These are phyloP conservation scores for Scheffersomyces ergatensis DNA, from an alignment of 805 yeast species.

Conservation along the genomic window DNA sequence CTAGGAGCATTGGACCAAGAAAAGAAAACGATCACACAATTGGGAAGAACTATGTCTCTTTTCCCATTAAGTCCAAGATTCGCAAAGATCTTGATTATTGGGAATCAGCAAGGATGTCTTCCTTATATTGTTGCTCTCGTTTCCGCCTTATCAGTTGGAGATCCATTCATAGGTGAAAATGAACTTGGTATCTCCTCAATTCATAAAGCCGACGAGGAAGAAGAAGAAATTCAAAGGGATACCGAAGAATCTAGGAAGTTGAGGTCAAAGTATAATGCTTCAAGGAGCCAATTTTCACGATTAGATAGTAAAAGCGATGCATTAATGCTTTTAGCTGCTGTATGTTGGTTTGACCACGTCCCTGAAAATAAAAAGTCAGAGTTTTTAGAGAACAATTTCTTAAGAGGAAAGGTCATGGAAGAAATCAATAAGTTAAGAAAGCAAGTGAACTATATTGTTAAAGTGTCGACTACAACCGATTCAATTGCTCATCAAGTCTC, in stretches of 20 bases:
- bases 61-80: slow-evolving; percentile 95
- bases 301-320: slow-evolving; percentile 78
- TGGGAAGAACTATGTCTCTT: slow-evolving; percentile 82
- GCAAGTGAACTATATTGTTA: slow-evolving; percentile 76
- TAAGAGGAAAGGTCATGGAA: slow-evolving; percentile 78
- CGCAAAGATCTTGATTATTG: slow-evolving; percentile 83
- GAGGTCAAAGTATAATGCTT: slow-evolving; percentile 53
- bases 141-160: slow-evolving; percentile 90
- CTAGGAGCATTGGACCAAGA: slow-evolving; percentile 72
- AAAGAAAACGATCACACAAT: slow-evolving; percentile 59
- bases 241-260: slow-evolving; percentile 38
- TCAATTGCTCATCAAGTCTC: slow-evolving; percentile 47
- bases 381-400: slow-evolving; percentile 61
- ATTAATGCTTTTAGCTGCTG: slow-evolving; percentile 69
- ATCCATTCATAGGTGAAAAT: slow-evolving; percentile 75
- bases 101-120: slow-evolving; percentile 81
- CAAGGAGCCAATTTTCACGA: slow-evolving; percentile 58
- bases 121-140: slow-evolving; percentile 90
- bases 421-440: slow-evolving; percentile 79
- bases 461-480: slow-evolving; percentile 50
- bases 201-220: slow-evolving; percentile 32
- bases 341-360: slow-evolving; percentile 84
- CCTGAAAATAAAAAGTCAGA: slow-evolving; percentile 39
- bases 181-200: slow-evolving; percentile 60
- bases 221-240: slow-evolving; percentile 33